Evolutionary conservation across 2,329 filamentous ascomycete genomes (phyloP).

Genomic region (Samsoniella hepiali): DNA sequence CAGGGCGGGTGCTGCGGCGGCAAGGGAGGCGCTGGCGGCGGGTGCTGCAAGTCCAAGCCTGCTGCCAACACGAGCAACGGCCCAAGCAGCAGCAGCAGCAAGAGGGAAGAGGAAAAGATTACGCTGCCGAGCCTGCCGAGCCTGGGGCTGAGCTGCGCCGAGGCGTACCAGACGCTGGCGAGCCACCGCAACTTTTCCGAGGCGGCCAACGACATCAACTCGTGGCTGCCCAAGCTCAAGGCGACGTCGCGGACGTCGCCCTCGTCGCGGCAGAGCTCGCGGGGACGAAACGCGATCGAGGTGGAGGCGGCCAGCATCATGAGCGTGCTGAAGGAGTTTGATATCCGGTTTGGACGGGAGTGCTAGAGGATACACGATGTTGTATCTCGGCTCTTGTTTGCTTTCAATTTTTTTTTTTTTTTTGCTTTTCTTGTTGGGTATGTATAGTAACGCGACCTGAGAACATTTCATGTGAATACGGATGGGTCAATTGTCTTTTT

Average conservation of each 20-base stretch:
- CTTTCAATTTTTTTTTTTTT: background rate
- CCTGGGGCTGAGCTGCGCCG: slow-evolving; percentile 68
- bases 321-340: slow-evolving; percentile 79
- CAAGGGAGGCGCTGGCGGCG: slow-evolving; percentile 56
- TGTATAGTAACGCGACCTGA: slow-evolving; percentile 14
- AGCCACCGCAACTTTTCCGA: slow-evolving; percentile 73
- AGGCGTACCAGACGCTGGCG: slow-evolving; percentile 74
- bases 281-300: slow-evolving; percentile 61
- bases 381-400: background rate
- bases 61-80: background rate
- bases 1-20: slow-evolving; percentile 58
- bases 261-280: slow-evolving; percentile 28
- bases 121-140: slow-evolving; percentile 38
- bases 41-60: slow-evolving; percentile 59
- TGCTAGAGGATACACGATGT: slow-evolving; percentile 25
- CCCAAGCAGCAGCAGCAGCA: slow-evolving; percentile 19
- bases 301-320: slow-evolving; percentile 82
- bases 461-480: background rate
- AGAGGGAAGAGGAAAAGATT: slow-evolving; percentile 30
- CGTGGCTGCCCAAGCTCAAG: slow-evolving; percentile 71
- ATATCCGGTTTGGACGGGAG: slow-evolving; percentile 63
- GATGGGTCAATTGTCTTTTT: background rate
- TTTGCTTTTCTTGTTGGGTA: background rate
- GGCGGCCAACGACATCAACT: slow-evolving; percentile 69
- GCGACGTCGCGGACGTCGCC: slow-evolving; percentile 45